Percentiles rank a stretch among this genome's conserved stretches.
phyloP scores from a whole-genome alignment of 768 basidiomycete species.

The Boletus sensibilis region DNA sequence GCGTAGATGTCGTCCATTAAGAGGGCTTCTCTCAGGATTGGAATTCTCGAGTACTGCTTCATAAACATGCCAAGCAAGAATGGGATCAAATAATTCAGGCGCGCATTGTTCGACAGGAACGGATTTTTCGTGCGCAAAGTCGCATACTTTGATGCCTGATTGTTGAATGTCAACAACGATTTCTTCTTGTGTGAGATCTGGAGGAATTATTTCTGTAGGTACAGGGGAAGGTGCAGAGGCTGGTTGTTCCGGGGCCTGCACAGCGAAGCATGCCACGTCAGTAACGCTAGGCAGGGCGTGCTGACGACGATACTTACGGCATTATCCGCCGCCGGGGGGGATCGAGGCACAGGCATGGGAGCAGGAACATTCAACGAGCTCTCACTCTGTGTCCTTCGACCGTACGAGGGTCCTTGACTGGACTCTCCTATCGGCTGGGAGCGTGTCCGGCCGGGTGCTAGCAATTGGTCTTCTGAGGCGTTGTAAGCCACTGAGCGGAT shows the following conservation, averaged over 20 bases:
- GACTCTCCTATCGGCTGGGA: conserved; percentile 28
- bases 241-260: conserved; percentile 13
- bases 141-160: conserved; percentile 32
- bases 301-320: conserved; percentile 17
- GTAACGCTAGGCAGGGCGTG: neutral
- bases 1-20: conserved; percentile 28
- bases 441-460: conserved; percentile 13
- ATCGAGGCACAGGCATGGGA: conserved; percentile 13
- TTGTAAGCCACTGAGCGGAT: conserved; percentile 8
- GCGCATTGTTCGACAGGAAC: conserved; percentile 18
- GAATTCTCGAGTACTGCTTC: conserved; percentile 25
- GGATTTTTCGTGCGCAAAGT: conserved; percentile 28
- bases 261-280: conserved; percentile 3
- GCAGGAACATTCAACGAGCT: conserved; percentile 7
- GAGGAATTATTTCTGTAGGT: conserved; percentile 34
- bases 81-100: conserved; percentile 32
- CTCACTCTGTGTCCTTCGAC: conserved; percentile 29
- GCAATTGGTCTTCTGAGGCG: conserved; percentile 8
- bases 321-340: conserved; percentile 21
- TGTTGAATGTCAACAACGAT: conserved; percentile 33
- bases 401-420: conserved; percentile 22
- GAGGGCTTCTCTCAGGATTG: conserved; percentile 14
- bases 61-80: conserved; percentile 33
- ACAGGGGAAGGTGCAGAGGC: conserved; percentile 32
- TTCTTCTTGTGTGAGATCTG: conserved; percentile 34